Evolutionary conservation across 371 early-diverging fungal species (phyloP).

Genomic region (Apophysomyces trapeziformis): DNA sequence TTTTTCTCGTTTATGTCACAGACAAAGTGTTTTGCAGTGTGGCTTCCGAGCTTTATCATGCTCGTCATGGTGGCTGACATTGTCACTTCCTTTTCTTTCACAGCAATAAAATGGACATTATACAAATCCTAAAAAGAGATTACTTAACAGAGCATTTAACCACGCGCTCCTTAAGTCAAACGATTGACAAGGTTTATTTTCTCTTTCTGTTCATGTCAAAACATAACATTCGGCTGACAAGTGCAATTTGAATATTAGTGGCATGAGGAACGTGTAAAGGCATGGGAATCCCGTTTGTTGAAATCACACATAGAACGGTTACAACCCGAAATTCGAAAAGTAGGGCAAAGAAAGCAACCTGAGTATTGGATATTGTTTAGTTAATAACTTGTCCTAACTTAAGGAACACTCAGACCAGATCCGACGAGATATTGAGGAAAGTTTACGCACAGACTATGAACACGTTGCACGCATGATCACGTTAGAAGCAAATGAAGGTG

Average conservation of each 20-base stretch:
- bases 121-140: background rate
- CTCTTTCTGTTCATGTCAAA: no score
- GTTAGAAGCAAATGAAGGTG: background rate
- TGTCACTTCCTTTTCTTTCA: background rate
- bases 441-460: conserved; percentile 18
- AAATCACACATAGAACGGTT: background rate
- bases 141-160: background rate
- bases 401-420: background rate
- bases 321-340: background rate
- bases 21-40: background rate
- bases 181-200: no score
- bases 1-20: background rate
- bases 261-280: conserved; percentile 1
- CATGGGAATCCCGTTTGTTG: background rate
- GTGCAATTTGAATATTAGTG: background rate
- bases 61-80: conserved; percentile 8
- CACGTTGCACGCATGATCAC: conserved; percentile 5
- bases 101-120: conserved; percentile 3
- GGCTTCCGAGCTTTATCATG: conserved; percentile 6
- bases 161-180: background rate
- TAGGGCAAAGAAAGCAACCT: background rate
- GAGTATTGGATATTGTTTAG: background rate
- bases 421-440: conserved; percentile 5
- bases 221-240: no score
- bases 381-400: background rate